Evolutionary conservation across 108 stramenopile species (phyloP), one percentile per base, ranked within the genome.

Genomic region (Skeletonema costatum): DNA sequence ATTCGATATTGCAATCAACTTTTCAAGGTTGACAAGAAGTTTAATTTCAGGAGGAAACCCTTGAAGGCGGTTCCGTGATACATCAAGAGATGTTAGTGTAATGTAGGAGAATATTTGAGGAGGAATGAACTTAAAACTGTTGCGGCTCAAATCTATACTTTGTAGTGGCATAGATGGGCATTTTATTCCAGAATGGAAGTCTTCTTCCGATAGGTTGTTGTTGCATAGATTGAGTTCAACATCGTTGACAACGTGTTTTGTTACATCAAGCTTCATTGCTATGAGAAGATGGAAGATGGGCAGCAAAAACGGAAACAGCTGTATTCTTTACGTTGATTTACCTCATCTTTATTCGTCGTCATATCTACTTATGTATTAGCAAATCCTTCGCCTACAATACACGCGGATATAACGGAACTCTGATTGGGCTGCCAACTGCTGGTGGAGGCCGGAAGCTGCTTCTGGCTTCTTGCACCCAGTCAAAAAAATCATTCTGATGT

Each of bases 81-180:
- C 64, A 71, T 88, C 81, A 11, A 88, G 73, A 16, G 21, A 58
- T 16, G 30, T 62, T 25, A 88, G 36, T n/a, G 41, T 64, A 36
- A 61, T 35, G 30, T 77, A 56, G n/a, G 50, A 30, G 44, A 73
- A 73, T 33, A 86, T 56, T 71, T 56, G 60, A 62, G 36, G 41
- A 3, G 87, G 87, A 11, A 86, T 56, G 9, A 39, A 38, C 13
- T 44, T 66, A 12, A 88, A 63, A 17, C 60, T 58, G 53, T 86
- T 88, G 10, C 85, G 73, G 56, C 85, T 86, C 64, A 88, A 53
- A 74, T 88, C 78, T 50, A 80, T 56, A 4, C 19, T 25, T 56
- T 29, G 53, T 9, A 56, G 21, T 10, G 21, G 53, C 10, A 46
- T 16, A 46, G 53, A 25, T 56, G 53, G 53, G 8, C 53, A 56